These are phyloP conservation scores for Isoetes taiwanensis DNA, from an alignment of 75 land plant genomes.

Conservation along the genomic window DNA sequence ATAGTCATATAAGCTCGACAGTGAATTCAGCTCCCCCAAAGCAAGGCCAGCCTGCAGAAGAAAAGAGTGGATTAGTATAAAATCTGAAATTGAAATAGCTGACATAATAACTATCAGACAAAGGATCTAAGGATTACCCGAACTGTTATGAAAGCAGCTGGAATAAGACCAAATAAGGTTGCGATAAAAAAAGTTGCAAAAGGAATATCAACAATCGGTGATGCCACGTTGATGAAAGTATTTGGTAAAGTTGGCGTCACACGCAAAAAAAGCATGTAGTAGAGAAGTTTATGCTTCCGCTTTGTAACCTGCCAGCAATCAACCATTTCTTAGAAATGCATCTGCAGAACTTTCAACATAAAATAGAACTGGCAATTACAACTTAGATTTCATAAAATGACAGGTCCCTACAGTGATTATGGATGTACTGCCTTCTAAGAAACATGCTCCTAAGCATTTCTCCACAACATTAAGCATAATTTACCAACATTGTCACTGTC, in stretches of 20 bases:
- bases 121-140: constrained; percentile 30
- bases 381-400: too few relatives aligned
- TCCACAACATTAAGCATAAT: too few relatives aligned
- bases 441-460: too few relatives aligned
- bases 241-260: constrained; percentile 88
- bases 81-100: constrained; percentile 2
- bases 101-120: neutral
- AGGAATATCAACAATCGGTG: constrained; percentile 91
- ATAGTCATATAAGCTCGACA: constrained; percentile 74
- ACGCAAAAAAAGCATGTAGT: constrained; percentile 92
- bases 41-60: constrained; percentile 78
- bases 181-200: constrained; percentile 76
- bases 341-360: neutral
- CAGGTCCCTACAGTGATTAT: too few relatives aligned
- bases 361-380: neutral
- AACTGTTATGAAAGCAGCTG: constrained; percentile 79
- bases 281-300: constrained; percentile 50
- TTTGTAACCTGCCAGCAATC: constrained; percentile 52
- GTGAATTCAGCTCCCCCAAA: constrained; percentile 67
- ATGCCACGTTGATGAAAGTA: constrained; percentile 83
- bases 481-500: too few relatives aligned
- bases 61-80: neutral
- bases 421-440: too few relatives aligned
- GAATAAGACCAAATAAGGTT: constrained; percentile 68
- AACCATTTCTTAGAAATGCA: neutral